Percentiles rank a stretch among this genome's conserved stretches.
Conservation (phyloP, 2,329 filamentous ascomycete species). For the Aspergillus felis region DNA sequence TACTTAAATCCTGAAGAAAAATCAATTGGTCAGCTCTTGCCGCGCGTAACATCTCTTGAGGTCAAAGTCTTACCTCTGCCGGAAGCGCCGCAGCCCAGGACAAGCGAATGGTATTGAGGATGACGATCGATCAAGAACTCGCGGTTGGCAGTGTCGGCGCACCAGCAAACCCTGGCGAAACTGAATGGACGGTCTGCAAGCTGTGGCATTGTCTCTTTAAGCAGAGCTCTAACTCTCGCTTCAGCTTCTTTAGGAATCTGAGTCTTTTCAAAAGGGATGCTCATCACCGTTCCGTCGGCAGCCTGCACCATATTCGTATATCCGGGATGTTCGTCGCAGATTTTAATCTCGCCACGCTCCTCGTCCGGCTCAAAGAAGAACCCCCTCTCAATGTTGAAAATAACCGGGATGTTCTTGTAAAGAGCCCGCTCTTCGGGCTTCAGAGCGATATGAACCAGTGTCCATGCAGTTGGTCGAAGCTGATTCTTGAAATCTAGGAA, state of each 20-base stretch:
- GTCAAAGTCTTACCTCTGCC: conserved; percentile 25
- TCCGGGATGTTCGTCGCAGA: conserved; percentile 52
- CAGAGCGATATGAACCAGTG: conserved; percentile 45
- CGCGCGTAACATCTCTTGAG: not conserved
- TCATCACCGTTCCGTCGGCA: conserved; percentile 23
- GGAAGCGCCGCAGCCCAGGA: conserved; percentile 48
- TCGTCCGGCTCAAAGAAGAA: conserved; percentile 50
- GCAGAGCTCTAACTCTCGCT: conserved; percentile 44
- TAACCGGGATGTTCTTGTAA: conserved; percentile 43
- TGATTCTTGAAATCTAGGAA: conserved; percentile 46
- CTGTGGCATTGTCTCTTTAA: conserved; percentile 52
- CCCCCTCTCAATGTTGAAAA: conserved; percentile 46
- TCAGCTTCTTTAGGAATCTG: conserved; percentile 46
- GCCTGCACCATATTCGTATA: conserved; percentile 46
- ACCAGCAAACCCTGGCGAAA: conserved; percentile 55
- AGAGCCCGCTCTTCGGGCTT: conserved; percentile 37
- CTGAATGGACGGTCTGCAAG: conserved; percentile 48
- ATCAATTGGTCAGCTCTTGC: not conserved
- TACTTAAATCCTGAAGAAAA: conserved; percentile 48
- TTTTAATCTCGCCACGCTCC: conserved; percentile 34
- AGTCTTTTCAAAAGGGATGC: conserved; percentile 42
- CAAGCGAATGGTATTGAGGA: conserved; percentile 41
- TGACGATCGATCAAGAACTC: conserved; percentile 51
- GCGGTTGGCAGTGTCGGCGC: conserved; percentile 53
- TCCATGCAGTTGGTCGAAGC: conserved; percentile 45